A percentile compares a stretch with the other conserved stretches of the same genome.
phyloP scores from a whole-genome alignment of 306 rosid genomes.

The Castanea mollissima region DNA sequence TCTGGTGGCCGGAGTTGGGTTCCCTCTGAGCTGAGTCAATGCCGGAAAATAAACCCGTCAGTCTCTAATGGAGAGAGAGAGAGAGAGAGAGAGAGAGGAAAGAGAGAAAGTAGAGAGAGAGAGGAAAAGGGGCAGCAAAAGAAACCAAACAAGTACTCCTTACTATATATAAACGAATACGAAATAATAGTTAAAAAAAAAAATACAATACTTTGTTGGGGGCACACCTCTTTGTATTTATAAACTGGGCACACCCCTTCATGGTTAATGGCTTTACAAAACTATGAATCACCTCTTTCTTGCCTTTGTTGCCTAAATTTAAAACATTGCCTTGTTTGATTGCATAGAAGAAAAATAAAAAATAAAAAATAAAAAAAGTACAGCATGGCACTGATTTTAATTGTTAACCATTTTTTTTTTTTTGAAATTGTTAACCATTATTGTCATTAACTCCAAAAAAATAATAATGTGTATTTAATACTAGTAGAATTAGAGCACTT shows the following conservation, averaged over 20 bases:
- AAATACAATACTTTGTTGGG: not conserved
- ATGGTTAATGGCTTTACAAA: not conserved
- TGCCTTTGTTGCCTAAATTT: not conserved
- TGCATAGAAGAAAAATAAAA: no score
- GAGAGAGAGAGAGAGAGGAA: slow-evolving; percentile 11
- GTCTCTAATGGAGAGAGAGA: slow-evolving; percentile 3
- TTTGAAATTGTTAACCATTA: no score
- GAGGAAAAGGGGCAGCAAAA: slow-evolving; percentile 8
- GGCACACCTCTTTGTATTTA: not conserved
- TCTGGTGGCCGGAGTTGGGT: slow-evolving; percentile 9
- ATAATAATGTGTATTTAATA: no score
- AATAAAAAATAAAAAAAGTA: no score
- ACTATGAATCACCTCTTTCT: not conserved
- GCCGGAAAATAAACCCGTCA: slow-evolving; percentile 36
- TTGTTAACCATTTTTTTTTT: no score
- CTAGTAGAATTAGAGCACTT: no score
- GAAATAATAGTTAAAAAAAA: no score
- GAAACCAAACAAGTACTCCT: slow-evolving; percentile 6
- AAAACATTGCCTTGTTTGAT: not conserved
- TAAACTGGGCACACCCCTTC: not conserved
- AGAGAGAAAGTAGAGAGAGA: not conserved
- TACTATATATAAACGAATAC: not conserved
- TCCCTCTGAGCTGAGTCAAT: slow-evolving; percentile 44
- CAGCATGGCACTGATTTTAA: no score
- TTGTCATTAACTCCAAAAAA: no score